Evolutionary conservation across 2,329 filamentous ascomycete genomes (phyloP).

Genomic region (Fusarium sulawesiense): DNA sequence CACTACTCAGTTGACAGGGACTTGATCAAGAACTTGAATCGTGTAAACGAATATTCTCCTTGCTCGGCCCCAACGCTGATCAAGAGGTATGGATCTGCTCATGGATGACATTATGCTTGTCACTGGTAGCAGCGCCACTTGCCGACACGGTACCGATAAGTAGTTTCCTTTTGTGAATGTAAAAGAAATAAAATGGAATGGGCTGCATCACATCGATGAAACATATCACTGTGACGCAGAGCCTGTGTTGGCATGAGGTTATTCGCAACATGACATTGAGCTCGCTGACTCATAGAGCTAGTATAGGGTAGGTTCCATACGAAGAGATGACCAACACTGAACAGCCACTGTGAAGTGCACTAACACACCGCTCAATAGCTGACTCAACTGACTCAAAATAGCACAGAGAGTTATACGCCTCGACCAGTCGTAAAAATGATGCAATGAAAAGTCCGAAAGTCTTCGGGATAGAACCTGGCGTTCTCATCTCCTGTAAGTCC

Average conservation of each 20-base stretch:
- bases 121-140: not conserved
- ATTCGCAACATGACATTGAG: not conserved
- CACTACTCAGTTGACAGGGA: not conserved
- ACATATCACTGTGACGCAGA: not conserved
- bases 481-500: not conserved
- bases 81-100: not conserved
- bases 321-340: not conserved
- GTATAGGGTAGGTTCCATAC: not conserved
- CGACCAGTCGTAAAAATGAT: not conserved
- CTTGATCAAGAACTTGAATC: not conserved
- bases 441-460: not conserved
- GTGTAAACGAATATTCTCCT: not conserved
- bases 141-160: not conserved
- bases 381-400: not conserved
- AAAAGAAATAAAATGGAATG: not conserved
- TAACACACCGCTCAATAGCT: not conserved
- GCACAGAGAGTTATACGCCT: not conserved
- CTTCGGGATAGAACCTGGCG: not conserved
- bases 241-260: not conserved
- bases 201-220: not conserved
- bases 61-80: not conserved
- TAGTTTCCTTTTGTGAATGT: not conserved
- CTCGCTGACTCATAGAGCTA: not conserved
- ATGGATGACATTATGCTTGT: not conserved
- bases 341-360: not conserved